A percentile compares a stretch with the other conserved stretches of the same genome.
These are phyloP conservation scores for Penicillium flavigenum DNA, from an alignment of 495 filamentous ascomycete genomes.

Conservation along the genomic window DNA sequence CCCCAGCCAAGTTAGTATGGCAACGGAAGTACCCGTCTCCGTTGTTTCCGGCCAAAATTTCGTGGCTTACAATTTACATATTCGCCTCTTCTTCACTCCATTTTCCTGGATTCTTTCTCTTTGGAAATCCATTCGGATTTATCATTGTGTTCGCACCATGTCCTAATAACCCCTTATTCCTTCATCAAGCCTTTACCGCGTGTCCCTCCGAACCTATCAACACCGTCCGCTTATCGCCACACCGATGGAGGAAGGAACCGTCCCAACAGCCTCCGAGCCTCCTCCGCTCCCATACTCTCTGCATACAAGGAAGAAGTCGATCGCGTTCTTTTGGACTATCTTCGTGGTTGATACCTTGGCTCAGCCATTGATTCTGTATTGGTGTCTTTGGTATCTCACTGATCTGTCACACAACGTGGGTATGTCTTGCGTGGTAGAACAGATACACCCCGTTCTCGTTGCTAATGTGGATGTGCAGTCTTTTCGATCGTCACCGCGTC, in stretches of 20 bases:
- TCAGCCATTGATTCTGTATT: conserved; percentile 59
- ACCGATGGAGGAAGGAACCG: conserved; percentile 40
- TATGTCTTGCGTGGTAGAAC: conserved; percentile 27
- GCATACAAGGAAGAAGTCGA: conserved; percentile 52
- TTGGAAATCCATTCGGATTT: conserved; percentile 3
- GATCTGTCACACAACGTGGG: conserved; percentile 54
- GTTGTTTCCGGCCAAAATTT: conserved; percentile 29
- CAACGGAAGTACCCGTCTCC: conserved; percentile 23
- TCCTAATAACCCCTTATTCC: conserved; percentile 9
- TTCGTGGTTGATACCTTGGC: conserved; percentile 54
- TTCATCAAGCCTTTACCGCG: neutral
- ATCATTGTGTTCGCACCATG: conserved; percentile 12
- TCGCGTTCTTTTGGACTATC: conserved; percentile 58
- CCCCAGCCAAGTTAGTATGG: conserved; percentile 16
- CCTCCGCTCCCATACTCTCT: conserved; percentile 59
- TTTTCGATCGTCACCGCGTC: conserved; percentile 59
- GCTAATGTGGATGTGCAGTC: conserved; percentile 33
- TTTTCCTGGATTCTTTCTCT: conserved; percentile 3
- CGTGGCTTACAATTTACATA: neutral
- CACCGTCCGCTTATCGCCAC: conserved; percentile 21
- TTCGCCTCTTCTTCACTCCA: conserved; percentile 3
- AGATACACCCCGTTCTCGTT: neutral
- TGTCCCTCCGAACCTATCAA: neutral
- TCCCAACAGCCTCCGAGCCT: conserved; percentile 34
- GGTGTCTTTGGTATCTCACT: conserved; percentile 55